These are phyloP conservation scores for Sporothrix curviconia DNA, from an alignment of 2,329 filamentous ascomycete species.

Conservation along the genomic window DNA sequence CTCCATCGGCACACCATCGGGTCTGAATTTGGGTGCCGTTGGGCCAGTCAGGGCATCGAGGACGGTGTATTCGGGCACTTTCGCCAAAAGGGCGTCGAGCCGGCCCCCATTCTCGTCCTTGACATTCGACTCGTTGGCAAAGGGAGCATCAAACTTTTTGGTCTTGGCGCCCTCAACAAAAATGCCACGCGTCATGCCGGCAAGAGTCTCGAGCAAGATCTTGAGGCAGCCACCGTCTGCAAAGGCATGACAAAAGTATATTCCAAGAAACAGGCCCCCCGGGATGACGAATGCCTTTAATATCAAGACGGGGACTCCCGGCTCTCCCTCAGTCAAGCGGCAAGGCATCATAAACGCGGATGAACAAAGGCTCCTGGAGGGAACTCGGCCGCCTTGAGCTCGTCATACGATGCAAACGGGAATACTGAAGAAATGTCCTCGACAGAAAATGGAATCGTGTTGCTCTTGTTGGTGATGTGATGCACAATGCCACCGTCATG, in stretches of 20 bases:
- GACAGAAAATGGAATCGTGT: slow-evolving; percentile 21
- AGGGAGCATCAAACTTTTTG: slow-evolving; percentile 17
- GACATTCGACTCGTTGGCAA: slow-evolving; percentile 15
- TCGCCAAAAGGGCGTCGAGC: slow-evolving; percentile 21
- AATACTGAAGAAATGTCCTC: slow-evolving; percentile 20
- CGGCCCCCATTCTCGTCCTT: slow-evolving; percentile 19
- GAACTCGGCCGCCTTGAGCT: slow-evolving; percentile 25
- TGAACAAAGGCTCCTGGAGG: slow-evolving; percentile 27
- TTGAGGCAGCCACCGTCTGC: slow-evolving; percentile 36
- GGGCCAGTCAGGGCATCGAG: slow-evolving; percentile 30
- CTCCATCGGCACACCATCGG: slow-evolving; percentile 24
- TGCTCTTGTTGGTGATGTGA: slow-evolving; percentile 17
- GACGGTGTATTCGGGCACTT: slow-evolving; percentile 34
- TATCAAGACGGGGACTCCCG: slow-evolving; percentile 31
- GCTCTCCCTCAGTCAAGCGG: slow-evolving; percentile 12
- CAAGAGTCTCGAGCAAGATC: slow-evolving; percentile 34
- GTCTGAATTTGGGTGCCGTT: slow-evolving; percentile 28
- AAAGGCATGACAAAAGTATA: slow-evolving; percentile 37
- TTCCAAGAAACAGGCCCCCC: slow-evolving; percentile 34
- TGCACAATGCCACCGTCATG: slow-evolving; percentile 18
- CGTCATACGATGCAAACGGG: slow-evolving; percentile 22
- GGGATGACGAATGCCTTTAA: slow-evolving; percentile 33
- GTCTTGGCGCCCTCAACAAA: slow-evolving; percentile 22
- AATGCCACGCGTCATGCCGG: slow-evolving; percentile 28
- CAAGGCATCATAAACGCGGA: slow-evolving; percentile 20